Conservation (phyloP, 1,139 yeast genomes). For the Blastobotrys aristatus region DNA sequence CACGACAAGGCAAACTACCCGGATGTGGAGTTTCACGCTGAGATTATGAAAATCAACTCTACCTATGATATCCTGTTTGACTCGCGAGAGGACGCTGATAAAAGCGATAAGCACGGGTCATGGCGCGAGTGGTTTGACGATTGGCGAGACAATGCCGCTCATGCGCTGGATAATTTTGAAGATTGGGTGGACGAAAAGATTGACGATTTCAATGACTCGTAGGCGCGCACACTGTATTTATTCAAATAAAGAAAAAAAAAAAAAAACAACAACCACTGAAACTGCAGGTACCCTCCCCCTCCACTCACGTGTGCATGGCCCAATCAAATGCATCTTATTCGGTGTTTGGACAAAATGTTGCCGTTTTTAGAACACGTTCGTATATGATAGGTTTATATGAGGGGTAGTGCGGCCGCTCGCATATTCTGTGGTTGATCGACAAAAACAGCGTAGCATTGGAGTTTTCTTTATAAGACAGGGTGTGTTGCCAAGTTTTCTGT, state of each 20-base stretch:
- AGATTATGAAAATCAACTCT: conserved; percentile 29
- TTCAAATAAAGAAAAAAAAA: too few species aligned
- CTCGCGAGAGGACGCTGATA: neutral
- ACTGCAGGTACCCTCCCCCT: neutral
- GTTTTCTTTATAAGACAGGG: too few species aligned
- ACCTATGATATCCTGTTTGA: conserved; percentile 31
- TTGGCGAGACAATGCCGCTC: neutral
- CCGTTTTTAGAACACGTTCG: too few species aligned
- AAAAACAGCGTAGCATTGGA: too few species aligned
- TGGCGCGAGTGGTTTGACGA: conserved; percentile 9
- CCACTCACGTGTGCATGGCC: too few species aligned
- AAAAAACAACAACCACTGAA: neutral
- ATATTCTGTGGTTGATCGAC: too few species aligned
- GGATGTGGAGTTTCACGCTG: conserved; percentile 44
- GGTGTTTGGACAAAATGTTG: too few species aligned
- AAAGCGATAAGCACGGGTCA: neutral
- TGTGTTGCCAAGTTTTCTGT: too few species aligned
- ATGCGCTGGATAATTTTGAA: neutral
- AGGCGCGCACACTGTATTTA: neutral
- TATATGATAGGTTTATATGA: too few species aligned
- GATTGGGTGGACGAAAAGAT: conserved; percentile 4
- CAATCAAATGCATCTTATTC: too few species aligned
- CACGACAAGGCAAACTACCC: conserved; percentile 52
- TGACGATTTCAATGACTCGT: neutral
- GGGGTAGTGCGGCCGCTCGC: too few species aligned